Evolutionary conservation across 345 rosid species (phyloP), one percentile per base, ranked within the genome.

Genomic region (Camelina laxa): DNA sequence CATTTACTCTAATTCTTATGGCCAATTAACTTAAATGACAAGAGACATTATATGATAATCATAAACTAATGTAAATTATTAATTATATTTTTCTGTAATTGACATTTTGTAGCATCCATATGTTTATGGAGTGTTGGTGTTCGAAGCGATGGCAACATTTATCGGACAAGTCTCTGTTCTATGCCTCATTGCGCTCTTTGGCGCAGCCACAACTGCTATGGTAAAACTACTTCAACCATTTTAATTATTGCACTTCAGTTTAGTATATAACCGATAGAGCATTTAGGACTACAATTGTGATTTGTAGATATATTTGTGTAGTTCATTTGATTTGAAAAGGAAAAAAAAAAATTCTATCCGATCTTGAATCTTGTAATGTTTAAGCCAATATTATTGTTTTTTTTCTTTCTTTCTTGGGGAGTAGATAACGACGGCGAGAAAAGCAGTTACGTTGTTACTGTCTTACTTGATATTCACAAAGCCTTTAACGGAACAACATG

Each of bases 151-250:
- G 89, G 93, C 97, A 65, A 92, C 93, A 45, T 92, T 88, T 81
- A 80, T 89, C 5, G 96, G 97, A 22, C 96, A 89, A 81, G 90
- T 89, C 51, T 88, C 96, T 5, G 97, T 88, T 73, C 61, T 92
- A 58, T 89, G 89, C 14, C 93, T 92, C 81, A 87, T 89, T 63
- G 96, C 96, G 2, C 75, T 92, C 56, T 92, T 89, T 10, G 96
- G 97, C 6, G 97, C 97, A 64, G 96, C 97, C 57, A 84, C 89
- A 14, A 92, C 96, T 47, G 96, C 97, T 42, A 89, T 92, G 96
- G 96, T 89, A 91, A 70, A 7, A 3, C 39, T n/a, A 20, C 31
- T 42, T 33, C 31, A 24, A 19, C 33, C 17, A 44, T 72, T 55
- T 64, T 54, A 14, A 54, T 11, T 35, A 42, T 7, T 11, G 31